Base-by-base conservation (phyloP, 306 rosid genomes). In the Parietaria judaica region DNA sequence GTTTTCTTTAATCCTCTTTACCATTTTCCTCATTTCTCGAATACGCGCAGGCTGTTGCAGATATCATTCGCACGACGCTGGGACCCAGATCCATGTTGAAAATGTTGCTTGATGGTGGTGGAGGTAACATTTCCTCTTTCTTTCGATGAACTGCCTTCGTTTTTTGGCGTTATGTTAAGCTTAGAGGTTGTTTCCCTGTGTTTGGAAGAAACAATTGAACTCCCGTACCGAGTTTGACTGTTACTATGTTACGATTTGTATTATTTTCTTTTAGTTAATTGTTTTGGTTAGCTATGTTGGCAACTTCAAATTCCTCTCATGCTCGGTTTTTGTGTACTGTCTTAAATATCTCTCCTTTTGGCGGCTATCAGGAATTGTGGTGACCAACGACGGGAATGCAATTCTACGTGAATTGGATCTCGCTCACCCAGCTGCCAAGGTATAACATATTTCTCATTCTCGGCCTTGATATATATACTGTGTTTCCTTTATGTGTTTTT, bases 401-500 rank as follows among this genome's bases (percentile, higher is more conserved):
- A 94, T 94, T 71, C 75, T 94, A 70, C 86, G 99, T 51, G 99
- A 94, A 69, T 66, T 94, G 68, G 99, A 94, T 79, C 31, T 94
- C 70, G 94, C 99, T 35, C 99, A 94, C 63, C 99, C 99, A 7
- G 99, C 99, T 60, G 99, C 99, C 1, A 94, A 94, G 94, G 98
- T 75, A 82, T 3, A 34, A 11, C 23, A 54, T 54, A 73, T 71
- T 41, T 72, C 67, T 66, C 71, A 23, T 48, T 43, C 15, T 60
- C 11, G 58, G 43, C 53, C 56, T 16, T 48, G 37, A 36, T 23
- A 11, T 9, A 11, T 9, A 34, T 52, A 12, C 12, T 7, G 2
- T 12, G 7, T 10, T 43, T 4, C 15, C 39, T 49, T 45, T 14
- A 15, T 48, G 39, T 44, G 63, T 8, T 16, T 41, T 17, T 46